A percentile compares a stretch with the other conserved stretches of the same genome.
These are phyloP conservation scores for Melanomma pulvis-pyrius DNA, from an alignment of 495 filamentous ascomycete genomes.

Conservation along the genomic window DNA sequence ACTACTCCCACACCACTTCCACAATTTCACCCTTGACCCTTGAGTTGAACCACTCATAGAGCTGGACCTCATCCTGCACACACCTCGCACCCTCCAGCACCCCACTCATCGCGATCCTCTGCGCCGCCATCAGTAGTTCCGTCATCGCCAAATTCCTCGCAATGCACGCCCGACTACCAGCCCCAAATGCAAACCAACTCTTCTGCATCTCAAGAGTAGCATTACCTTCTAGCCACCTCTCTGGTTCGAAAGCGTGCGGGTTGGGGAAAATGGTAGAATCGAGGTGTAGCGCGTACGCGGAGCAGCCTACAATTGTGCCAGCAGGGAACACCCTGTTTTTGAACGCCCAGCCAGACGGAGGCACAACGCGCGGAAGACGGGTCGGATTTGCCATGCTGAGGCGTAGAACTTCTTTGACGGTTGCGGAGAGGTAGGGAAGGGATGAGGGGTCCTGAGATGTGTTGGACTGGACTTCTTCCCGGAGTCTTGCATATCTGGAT, in stretches of 20 bases:
- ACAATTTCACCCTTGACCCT: constrained; percentile 38
- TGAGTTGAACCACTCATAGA: constrained; percentile 58
- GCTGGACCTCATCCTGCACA: constrained; percentile 47
- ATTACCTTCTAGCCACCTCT: constrained; percentile 52
- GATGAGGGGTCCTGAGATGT: constrained; percentile 37
- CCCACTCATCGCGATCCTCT: constrained; percentile 46
- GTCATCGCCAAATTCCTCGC: constrained; percentile 52
- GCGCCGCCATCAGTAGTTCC: constrained; percentile 34
- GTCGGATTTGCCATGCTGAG: constrained; percentile 54
- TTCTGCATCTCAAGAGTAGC: constrained; percentile 23
- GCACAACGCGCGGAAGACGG: constrained; percentile 53
- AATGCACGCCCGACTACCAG: constrained; percentile 55
- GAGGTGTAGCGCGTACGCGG: constrained; percentile 51
- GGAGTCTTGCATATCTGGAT: constrained; percentile 43
- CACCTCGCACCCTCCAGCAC: constrained; percentile 49
- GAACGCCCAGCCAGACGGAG: constrained; percentile 29
- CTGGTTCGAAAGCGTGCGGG: constrained; percentile 52
- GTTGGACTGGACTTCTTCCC: constrained; percentile 42
- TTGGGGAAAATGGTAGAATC: constrained; percentile 51
- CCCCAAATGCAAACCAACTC: constrained; percentile 48
- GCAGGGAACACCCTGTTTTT: constrained; percentile 47
- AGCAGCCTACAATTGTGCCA: constrained; percentile 51
- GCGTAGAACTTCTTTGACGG: constrained; percentile 28
- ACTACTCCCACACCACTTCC: constrained; percentile 30
- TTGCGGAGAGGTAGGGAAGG: constrained; percentile 22